These are phyloP conservation scores for Mycena alexandri DNA, from an alignment of 768 basidiomycete species.

Conservation along the genomic window DNA sequence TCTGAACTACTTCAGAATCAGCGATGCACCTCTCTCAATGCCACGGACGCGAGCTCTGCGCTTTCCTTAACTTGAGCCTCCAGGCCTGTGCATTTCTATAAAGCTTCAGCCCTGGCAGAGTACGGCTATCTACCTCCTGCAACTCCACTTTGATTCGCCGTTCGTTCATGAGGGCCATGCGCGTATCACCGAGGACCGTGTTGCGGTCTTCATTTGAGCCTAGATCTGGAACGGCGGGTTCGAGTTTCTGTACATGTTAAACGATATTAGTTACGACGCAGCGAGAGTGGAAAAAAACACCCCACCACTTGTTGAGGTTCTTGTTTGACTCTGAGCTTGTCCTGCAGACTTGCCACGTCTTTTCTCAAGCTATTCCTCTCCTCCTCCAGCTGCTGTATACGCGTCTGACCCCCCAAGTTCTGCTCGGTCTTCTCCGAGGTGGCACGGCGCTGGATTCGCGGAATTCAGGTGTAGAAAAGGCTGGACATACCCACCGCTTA, in stretches of 20 bases:
- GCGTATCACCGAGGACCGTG: not conserved
- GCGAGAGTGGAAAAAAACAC: too few species aligned
- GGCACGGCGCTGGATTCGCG: not conserved
- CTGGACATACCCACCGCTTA: too few species aligned
- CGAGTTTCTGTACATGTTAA: not conserved
- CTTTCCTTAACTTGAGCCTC: not conserved
- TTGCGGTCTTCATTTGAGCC: not conserved
- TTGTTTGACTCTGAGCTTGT: not conserved
- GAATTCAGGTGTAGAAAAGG: not conserved
- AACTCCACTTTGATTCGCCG: not conserved
- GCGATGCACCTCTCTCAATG: constrained; percentile 15
- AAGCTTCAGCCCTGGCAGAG: too few species aligned
- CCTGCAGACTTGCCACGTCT: not conserved
- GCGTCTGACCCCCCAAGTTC: not conserved
- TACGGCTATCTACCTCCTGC: not conserved
- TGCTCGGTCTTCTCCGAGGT: not conserved
- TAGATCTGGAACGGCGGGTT: not conserved
- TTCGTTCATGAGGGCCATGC: not conserved
- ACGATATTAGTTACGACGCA: too few species aligned
- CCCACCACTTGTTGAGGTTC: not conserved
- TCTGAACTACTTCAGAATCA: too few species aligned
- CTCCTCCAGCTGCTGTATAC: not conserved
- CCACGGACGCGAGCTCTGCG: constrained; percentile 6
- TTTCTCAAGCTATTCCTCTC: not conserved
- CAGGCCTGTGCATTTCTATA: constrained; percentile 8